Base-by-base conservation (phyloP, 108 stramenopile species). In the Stephanodiscus triporus region DNA sequence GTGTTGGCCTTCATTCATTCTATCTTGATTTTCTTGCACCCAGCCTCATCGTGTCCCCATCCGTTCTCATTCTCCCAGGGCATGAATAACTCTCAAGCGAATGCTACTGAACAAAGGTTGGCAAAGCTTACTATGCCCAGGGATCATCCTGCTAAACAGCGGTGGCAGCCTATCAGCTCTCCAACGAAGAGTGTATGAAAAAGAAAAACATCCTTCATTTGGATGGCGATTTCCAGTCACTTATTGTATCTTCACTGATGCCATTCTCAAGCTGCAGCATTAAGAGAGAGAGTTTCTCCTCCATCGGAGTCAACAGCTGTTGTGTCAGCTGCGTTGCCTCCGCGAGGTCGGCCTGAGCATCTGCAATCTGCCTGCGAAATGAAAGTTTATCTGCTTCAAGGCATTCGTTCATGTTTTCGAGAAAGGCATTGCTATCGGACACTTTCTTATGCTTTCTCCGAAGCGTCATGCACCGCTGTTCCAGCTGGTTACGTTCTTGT, bases 371-470 rank as follows among this genome's bases (percentile, higher is more conserved):
- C 53, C 42, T 71, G 37, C 83, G 68, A 66, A 91, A 71, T 22
- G 68, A 71, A 9, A 53, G 68, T 51, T 89, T 91, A 81, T 94
- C 91, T 22, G 80, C 70, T 63, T 88, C 84, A 38, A 94, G 70
- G 51, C 84, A 86, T 60, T 94, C 93, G 55, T 90, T 91, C 89
- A 91, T 91, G 63, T 80, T 85, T 63, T 83, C 81, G 9, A 94
- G 77, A 76, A 91, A 91, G n/a, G n/a, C 10, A 83, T 22, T 1
- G 82, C 73, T 80, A 22, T 88, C 91, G 30, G 67, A 27, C 14
- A 88, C 84, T 64, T 91, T 89, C 36, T 77, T 67, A 16, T 78
- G 58, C 38, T 86, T 86, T 38, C 71, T 59, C 64, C 87, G 77
- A 1, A 94, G 38, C 14, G 87, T 80, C 36, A 66, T 38, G 20